These are phyloP conservation scores for Mycena crocata DNA, from an alignment of 768 basidiomycete species.

Conservation along the genomic window DNA sequence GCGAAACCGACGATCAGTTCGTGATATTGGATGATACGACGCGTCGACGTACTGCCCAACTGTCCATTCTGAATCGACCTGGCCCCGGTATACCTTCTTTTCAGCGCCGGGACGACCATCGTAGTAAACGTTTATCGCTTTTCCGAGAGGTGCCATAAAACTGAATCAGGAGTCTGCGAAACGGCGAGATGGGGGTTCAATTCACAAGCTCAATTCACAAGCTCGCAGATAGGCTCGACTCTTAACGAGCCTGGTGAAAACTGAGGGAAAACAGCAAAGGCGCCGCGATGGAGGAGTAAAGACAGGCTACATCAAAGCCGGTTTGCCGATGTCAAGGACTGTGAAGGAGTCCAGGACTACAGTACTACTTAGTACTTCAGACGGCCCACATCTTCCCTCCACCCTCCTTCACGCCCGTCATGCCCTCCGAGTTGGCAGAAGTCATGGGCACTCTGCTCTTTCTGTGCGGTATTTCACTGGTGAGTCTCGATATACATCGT, in stretches of 20 bases:
- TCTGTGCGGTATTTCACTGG: slow-evolving; percentile 16
- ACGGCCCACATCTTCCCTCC: no score
- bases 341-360: no score
- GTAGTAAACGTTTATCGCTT: slow-evolving; percentile 46
- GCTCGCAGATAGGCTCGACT: no score
- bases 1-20: background rate
- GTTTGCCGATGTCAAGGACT: no score
- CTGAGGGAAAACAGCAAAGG: no score
- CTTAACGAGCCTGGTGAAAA: no score
- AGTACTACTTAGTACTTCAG: no score
- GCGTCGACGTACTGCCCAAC: slow-evolving; percentile 54
- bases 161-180: background rate
- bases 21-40: background rate
- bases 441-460: slow-evolving; percentile 4
- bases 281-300: no score
- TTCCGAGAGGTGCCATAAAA: slow-evolving; percentile 54
- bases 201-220: background rate
- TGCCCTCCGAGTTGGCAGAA: slow-evolving; percentile 4
- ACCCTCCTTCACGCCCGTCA: no score
- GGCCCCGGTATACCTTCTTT: slow-evolving; percentile 47
- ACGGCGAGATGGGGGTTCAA: background rate
- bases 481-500: background rate
- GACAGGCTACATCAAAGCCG: no score
- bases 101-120: slow-evolving; percentile 13
- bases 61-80: slow-evolving; percentile 59